These are phyloP conservation scores for Sugiyamaella novakii DNA, from an alignment of 1,139 yeast species.

Conservation along the genomic window DNA sequence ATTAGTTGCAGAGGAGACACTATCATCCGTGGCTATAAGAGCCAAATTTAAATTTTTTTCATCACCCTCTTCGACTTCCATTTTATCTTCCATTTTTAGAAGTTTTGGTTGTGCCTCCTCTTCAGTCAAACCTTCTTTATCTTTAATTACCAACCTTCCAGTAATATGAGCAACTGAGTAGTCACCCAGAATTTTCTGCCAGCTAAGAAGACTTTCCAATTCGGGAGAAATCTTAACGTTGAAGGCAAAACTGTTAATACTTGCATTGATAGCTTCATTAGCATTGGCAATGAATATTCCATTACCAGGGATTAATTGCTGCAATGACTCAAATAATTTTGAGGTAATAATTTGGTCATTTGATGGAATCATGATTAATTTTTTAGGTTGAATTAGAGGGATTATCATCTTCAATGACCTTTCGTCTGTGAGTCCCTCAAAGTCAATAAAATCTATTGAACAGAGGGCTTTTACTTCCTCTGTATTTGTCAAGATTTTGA, in stretches of 20 bases:
- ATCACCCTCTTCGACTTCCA: constrained; percentile 4
- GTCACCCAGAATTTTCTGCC: constrained; percentile 86
- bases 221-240: constrained; percentile 72
- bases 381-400: constrained; percentile 77
- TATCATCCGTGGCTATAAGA: constrained; percentile 2
- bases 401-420: constrained; percentile 79
- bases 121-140: constrained; percentile 3
- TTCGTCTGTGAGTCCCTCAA: constrained; percentile 82
- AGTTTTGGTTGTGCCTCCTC: neutral
- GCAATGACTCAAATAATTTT: constrained; percentile 23
- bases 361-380: constrained; percentile 54
- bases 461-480: constrained; percentile 60
- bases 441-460: constrained; percentile 74
- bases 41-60: constrained; percentile 10
- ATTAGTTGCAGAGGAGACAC: neutral
- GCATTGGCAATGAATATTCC: constrained; percentile 42
- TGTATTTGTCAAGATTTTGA: constrained; percentile 45
- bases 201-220: constrained; percentile 61
- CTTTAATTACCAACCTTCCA: constrained; percentile 63
- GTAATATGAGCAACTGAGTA: constrained; percentile 79
- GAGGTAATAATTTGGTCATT: constrained; percentile 10
- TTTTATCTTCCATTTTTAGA: constrained; percentile 8
- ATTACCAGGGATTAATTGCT: constrained; percentile 24
- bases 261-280: constrained; percentile 54
- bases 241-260: constrained; percentile 64